Base-by-base conservation (phyloP, 345 rosid genomes). In the Linum tenue region DNA sequence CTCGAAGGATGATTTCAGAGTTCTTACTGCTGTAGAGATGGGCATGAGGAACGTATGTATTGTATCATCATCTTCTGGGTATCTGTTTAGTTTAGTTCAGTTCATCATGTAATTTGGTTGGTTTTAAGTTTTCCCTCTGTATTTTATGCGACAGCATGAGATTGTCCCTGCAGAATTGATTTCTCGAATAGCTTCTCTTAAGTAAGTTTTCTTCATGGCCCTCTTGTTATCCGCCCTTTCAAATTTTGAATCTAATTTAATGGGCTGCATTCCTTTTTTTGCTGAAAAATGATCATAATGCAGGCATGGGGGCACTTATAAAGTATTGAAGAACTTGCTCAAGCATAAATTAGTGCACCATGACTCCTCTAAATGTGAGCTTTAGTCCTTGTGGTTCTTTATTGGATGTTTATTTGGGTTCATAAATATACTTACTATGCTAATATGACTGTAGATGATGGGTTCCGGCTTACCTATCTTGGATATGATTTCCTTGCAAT, bases 401-500 rank as follows among this genome's bases (percentile, higher is more conserved):
- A n/a, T 7, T 48, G 14, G 53, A 48, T 48, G 14, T 48, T 40
- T 31, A 50, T 70, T 1, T 59, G 39, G 7, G 39, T 22, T 35
- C 14, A 14, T 12, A 6, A 5, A 12, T 16, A 14, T 35, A 16
- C 14, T 35, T 36, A 59, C 36, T 59, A 22, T 35, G 31, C 62
- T 59, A 3, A 14, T 62, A 22, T 44, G 15, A 40, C 71, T 48
- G 37, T 67, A 92, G 98, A 92, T 83, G 98, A 92, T 63, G 97
- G 98, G 60, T 92, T 88, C 77, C 80, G 95, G 68, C 96, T 94
- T 53, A 88, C 99, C 38, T 94, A 90, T 75, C 87, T 94, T 44
- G 96, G 96, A 56, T 88, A 94, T 42, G 97, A 94, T 82, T 94
- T 88, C 77, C 96, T 94, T 73, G 97, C 96, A 9, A 86, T 88